phyloP scores from a whole-genome alignment of 257 asterid species.

The Sherardia arvensis region DNA sequence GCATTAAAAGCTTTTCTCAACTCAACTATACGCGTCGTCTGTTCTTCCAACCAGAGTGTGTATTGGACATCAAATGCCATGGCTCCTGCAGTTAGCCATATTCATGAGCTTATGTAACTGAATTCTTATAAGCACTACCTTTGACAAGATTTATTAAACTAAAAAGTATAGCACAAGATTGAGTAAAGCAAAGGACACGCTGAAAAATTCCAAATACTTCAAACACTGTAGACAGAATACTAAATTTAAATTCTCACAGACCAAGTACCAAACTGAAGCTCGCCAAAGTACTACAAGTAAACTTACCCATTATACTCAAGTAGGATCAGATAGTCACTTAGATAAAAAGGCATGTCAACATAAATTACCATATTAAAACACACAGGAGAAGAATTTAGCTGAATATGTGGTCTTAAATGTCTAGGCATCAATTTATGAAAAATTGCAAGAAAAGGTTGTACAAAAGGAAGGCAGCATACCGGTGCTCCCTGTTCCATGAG shows the following conservation, averaged over 20 bases:
- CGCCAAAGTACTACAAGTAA: background rate
- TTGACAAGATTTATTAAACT: background rate
- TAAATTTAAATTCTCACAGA: background rate
- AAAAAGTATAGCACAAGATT: background rate
- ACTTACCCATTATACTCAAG: background rate
- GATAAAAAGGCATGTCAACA: background rate
- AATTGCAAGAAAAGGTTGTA: background rate
- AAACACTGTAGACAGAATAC: background rate
- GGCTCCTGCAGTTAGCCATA: slow-evolving; percentile 75
- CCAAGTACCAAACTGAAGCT: background rate
- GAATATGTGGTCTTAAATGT: background rate
- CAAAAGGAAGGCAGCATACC: slow-evolving; percentile 37
- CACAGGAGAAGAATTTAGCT: background rate
- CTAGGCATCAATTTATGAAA: background rate
- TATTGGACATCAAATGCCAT: slow-evolving; percentile 81
- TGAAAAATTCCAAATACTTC: background rate
- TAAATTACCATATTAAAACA: background rate
- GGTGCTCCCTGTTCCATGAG: slow-evolving; percentile 47
- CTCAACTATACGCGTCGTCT: slow-evolving; percentile 52
- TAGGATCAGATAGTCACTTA: background rate
- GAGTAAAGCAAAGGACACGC: background rate
- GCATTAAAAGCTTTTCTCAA: slow-evolving; percentile 66
- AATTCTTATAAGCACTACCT: background rate
- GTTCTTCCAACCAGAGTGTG: slow-evolving; percentile 79
- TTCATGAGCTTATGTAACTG: background rate